A percentile compares a stretch with the other conserved stretches of the same genome.
Evolutionary conservation across 2,329 filamentous ascomycete species (phyloP).

Genomic region (Dactylonectria estremocensis): DNA sequence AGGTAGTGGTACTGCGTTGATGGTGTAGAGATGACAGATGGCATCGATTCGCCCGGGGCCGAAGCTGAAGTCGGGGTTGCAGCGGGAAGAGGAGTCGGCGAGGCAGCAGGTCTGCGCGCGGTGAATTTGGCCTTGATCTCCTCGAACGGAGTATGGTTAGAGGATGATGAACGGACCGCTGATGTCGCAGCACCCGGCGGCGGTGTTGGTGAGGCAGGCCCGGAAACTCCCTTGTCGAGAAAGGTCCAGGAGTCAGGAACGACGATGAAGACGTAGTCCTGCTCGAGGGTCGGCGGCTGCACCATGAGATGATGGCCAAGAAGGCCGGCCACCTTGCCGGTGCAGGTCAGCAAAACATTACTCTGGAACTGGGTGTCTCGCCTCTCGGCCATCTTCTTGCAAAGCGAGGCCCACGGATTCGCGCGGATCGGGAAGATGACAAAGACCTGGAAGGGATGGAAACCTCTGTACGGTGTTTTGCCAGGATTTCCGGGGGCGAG

Average conservation of each 20-base stretch:
- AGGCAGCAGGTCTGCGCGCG: neutral
- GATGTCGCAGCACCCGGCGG: constrained; percentile 1
- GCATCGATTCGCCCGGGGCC: neutral
- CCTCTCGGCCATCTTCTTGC: no score
- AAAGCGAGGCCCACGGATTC: no score
- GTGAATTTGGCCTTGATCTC: neutral
- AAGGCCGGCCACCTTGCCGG: no score
- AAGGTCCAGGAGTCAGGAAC: constrained; percentile 24
- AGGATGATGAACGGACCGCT: constrained; percentile 8
- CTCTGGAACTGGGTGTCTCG: no score
- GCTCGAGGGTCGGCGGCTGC: neutral
- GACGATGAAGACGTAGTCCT: constrained; percentile 21
- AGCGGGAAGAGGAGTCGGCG: neutral
- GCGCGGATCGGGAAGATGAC: no score
- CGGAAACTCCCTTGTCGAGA: constrained; percentile 16
- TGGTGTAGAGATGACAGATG: neutral
- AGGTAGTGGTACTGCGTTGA: neutral
- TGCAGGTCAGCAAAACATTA: no score
- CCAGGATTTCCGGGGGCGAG: no score
- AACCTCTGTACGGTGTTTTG: no score
- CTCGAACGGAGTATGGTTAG: neutral
- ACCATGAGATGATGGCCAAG: no score
- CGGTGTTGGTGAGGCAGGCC: constrained; percentile 5
- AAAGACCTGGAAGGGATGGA: no score
- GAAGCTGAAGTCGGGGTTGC: neutral